Evolutionary conservation across 1,284 basidiomycete genomes (phyloP), one percentile per base, ranked within the genome.

Genomic region (Marasmius tenuissimus): DNA sequence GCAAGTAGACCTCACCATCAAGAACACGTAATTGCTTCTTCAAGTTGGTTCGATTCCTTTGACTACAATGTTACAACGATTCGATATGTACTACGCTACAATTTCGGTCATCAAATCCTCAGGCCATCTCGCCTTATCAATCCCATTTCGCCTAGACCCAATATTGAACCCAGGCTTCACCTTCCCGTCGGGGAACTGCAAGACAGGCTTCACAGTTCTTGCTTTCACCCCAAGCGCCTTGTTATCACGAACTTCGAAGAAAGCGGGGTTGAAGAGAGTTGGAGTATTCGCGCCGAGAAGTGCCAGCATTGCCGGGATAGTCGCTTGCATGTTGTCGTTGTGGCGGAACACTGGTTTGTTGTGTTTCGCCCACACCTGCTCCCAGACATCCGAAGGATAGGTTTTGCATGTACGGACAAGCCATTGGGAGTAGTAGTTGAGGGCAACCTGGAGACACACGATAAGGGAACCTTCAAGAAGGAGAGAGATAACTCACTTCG

Each of bases 71-170:
- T 27, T 4, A 27, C 27, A 27, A 27, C 27, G 27, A 27, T 27
- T 27, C 4, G 27, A 27, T 27, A 27, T 27, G 27, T 27, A 27
- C 27, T 27, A 27, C 4, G 27, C 27, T 27, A 27, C 27, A 27
- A 27, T 27, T 27, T 54, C 52, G 4, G 57, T 48, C 57, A 42
- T 49, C 18, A 60, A 48, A 45, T 60, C 52, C 33, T 53, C 22
- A 14, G 38, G 52, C 52, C 51, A 60, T 20, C 22, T 20, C 22
- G 59, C 50, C 40, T 55, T 22, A 54, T 60, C 59, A 8, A 65
- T 61, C 4, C 70, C 70, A 62, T 70, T 69, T 10, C 60, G 61
- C 37, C 68, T 64, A 6, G 65, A 63, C 9, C 70, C 70, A 10
- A 71, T 57, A 56, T 71, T 69, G 53, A 67, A 70, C 27, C 65